These are phyloP conservation scores for Physcomitrellopsis africana DNA, from an alignment of 225 moss, liverwort and hornwort genomes.

Conservation along the genomic window DNA sequence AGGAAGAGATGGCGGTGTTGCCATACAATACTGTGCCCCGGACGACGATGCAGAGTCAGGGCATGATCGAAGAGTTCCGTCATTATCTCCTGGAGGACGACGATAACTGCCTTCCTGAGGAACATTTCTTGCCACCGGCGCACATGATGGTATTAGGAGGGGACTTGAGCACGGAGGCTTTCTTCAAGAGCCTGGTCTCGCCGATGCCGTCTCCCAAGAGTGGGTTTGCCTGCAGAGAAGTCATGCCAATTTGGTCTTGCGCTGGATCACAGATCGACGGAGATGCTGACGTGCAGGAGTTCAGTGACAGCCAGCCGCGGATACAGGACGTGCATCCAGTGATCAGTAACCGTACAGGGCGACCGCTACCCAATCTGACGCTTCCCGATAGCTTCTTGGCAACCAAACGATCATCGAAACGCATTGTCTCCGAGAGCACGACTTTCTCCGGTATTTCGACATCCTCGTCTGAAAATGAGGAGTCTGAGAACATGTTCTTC, in stretches of 20 bases:
- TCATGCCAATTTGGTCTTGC: not conserved
- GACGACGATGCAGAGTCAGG: slow-evolving; percentile 24
- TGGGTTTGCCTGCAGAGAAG: not conserved
- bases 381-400: slow-evolving; percentile 42
- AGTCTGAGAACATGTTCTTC: slow-evolving; percentile 28
- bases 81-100: slow-evolving; percentile 57
- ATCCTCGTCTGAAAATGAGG: slow-evolving; percentile 16
- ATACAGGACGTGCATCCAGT: slow-evolving; percentile 24
- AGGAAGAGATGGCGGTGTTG: not conserved
- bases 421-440: not conserved
- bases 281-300: not conserved
- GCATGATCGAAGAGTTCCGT: slow-evolving; percentile 57
- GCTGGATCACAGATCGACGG: not conserved
- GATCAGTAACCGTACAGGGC: slow-evolving; percentile 59
- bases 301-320: not conserved
- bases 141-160: slow-evolving; percentile 24
- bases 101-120: slow-evolving; percentile 52
- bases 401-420: not conserved
- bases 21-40: not conserved
- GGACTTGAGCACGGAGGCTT: slow-evolving; percentile 49
- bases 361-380: slow-evolving; percentile 24
- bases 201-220: slow-evolving; percentile 37
- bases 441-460: slow-evolving; percentile 5
- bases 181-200: slow-evolving; percentile 46
- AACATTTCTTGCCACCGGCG: slow-evolving; percentile 45